Base-by-base conservation (phyloP, 768 basidiomycete species). In the Boletus rubescentipes region DNA sequence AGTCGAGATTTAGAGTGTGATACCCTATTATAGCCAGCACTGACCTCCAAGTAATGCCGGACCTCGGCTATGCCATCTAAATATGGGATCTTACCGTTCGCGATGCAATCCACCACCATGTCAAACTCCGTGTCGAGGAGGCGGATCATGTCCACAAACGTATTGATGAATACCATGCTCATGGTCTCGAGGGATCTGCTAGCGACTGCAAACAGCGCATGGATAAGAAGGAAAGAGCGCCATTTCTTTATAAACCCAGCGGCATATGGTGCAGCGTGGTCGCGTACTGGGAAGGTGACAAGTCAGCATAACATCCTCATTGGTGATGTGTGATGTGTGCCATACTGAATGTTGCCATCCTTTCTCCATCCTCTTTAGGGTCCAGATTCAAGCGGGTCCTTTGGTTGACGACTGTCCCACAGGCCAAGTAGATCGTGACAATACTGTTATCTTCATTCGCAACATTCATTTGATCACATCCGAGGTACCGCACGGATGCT, bases 111-210 rank as follows among this genome's bases (percentile, higher is more conserved):
- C 7, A 61, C 36, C 20, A 61, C 9, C 35, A 47, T 30, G 11
- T 61, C 47, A 16, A 56, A 61, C 30, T 55, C 35, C 9, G n/a
- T n/a, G 21, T 60, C 58, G 11, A 60, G 18, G 20, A 35, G n/a
- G n/a, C n/a, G n/a, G n/a, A n/a, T n/a, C n/a, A n/a, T n/a, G n/a
- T n/a, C n/a, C n/a, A n/a, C n/a, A 15, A 61, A 52, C 7, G 59
- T 57, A 26, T 15, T 49, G 31, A 57, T 40, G 47, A 61, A 61
- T 8, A 18, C 23, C 42, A 35, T 35, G 14, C 1, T 5, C n/a
- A 60, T 60, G 6, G 31, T 35, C 29, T 51, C 46, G 18, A 60
- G 35, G 30, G 43, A 32, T n/a, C 11, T 46, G 47, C 35, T 53
- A n/a, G 39, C 18, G 23, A 59, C 11, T 1, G 47, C 50, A 18